Evolutionary conservation across 768 basidiomycete genomes (phyloP).

Genomic region (Naganishia friedmannii): DNA sequence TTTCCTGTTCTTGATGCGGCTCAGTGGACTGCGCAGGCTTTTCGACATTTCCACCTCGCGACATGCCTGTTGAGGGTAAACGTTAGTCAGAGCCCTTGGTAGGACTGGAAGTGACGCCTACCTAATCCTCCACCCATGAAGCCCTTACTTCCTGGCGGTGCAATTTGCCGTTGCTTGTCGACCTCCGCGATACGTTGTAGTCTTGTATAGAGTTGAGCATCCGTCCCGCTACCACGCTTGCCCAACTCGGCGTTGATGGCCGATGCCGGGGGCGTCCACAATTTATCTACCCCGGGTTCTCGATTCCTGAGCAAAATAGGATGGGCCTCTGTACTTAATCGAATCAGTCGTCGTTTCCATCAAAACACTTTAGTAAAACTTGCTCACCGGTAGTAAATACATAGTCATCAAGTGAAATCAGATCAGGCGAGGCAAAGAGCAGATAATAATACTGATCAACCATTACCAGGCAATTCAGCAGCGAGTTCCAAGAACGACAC

Average conservation of each 20-base stretch:
- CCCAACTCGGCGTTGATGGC: conserved; percentile 37
- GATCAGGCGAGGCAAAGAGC: conserved; percentile 48
- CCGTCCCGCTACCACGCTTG: conserved; percentile 41
- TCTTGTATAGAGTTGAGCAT: conserved; percentile 44
- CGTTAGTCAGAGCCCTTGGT: neutral
- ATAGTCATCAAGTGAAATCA: conserved; percentile 51
- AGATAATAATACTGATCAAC: conserved; percentile 46
- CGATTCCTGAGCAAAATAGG: conserved; percentile 44
- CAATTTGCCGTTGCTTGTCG: neutral
- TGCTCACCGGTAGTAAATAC: conserved; percentile 50
- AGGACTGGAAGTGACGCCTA: neutral
- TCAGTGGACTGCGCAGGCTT: too few relatives aligned
- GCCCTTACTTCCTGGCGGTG: conserved; percentile 18
- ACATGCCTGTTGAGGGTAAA: too few relatives aligned
- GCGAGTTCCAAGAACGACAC: neutral
- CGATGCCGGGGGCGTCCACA: conserved; percentile 36
- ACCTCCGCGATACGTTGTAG: neutral
- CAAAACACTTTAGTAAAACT: neutral
- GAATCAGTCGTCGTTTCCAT: neutral
- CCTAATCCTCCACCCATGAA: conserved; percentile 1
- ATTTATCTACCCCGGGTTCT: conserved; percentile 37
- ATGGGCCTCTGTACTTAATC: conserved; percentile 45
- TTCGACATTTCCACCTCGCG: too few relatives aligned
- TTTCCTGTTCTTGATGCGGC: too few relatives aligned
- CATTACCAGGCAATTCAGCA: neutral